These are phyloP conservation scores for Chrysopogon serrulatus DNA, from an alignment of 176 grass and related monocot species.

Conservation along the genomic window DNA sequence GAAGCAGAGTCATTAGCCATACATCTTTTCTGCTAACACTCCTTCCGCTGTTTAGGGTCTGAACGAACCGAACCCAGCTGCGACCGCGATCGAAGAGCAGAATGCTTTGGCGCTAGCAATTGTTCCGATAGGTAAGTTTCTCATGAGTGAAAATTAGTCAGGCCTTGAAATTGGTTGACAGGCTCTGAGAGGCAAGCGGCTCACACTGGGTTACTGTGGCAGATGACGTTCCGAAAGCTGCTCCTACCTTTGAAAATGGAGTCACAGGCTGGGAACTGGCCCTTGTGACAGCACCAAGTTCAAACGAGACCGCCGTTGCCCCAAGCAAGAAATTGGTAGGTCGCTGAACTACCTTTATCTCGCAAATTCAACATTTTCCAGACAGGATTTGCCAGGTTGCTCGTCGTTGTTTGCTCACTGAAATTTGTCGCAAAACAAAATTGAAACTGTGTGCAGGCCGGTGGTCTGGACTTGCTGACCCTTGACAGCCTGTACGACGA, in stretches of 20 bases:
- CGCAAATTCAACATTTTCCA: not conserved
- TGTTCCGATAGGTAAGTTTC: constrained; percentile 76
- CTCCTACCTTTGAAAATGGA: constrained; percentile 61
- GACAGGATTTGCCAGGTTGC: too few relatives aligned
- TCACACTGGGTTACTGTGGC: constrained; percentile 12
- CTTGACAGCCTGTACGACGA: constrained; percentile 90
- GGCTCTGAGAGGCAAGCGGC: not conserved
- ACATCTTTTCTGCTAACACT: not conserved
- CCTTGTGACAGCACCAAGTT: constrained; percentile 78
- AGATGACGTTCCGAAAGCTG: constrained; percentile 59
- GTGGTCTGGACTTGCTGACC: constrained; percentile 83
- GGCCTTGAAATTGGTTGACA: not conserved
- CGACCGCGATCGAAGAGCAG: constrained; percentile 69
- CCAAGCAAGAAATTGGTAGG: constrained; percentile 89
- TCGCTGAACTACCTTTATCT: not conserved
- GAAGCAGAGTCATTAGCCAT: not conserved
- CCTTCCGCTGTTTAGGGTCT: constrained; percentile 53
- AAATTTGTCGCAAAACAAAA: not conserved
- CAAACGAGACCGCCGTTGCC: constrained; percentile 63
- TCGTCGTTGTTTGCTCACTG: not conserved
- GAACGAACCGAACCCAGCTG: constrained; percentile 48
- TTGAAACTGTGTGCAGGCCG: constrained; percentile 42
- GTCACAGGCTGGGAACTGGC: constrained; percentile 96
- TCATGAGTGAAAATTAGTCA: not conserved
- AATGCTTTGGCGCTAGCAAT: constrained; percentile 95